Conservation (phyloP, 2,329 filamentous ascomycete genomes). For the Phialocephala subalpina region DNA sequence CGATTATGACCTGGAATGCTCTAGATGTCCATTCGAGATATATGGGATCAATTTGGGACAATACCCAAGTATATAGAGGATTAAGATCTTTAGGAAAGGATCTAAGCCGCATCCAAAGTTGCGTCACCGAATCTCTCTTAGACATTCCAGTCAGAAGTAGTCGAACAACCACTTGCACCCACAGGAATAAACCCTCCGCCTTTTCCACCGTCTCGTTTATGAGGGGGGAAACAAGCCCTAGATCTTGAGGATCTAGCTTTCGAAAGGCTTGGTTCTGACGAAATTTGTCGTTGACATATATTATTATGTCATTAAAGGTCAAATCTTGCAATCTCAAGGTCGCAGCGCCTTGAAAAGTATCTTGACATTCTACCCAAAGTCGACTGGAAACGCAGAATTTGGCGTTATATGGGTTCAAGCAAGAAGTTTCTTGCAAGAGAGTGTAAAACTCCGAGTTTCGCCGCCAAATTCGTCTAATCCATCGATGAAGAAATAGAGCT, state of each 20-base stretch:
- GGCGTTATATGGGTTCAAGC: neutral
- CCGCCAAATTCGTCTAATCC: conserved; percentile 19
- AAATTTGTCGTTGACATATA: conserved; percentile 15
- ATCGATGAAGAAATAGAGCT: conserved; percentile 21
- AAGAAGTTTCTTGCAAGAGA: conserved; percentile 2
- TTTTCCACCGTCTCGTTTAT: neutral
- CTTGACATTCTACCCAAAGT: conserved; percentile 19
- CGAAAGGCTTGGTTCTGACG: neutral
- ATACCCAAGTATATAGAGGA: neutral
- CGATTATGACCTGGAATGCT: neutral
- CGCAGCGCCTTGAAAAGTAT: neutral
- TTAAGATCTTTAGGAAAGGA: neutral
- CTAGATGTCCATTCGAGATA: neutral
- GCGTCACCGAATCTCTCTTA: neutral
- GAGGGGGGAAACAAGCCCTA: neutral
- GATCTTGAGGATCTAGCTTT: neutral
- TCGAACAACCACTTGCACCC: neutral
- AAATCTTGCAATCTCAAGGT: conserved; percentile 17
- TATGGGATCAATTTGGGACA: neutral
- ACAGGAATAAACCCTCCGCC: conserved; percentile 3
- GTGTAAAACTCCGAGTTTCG: neutral
- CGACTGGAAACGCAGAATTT: conserved; percentile 24
- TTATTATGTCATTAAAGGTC: conserved; percentile 12
- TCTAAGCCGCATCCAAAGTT: neutral
- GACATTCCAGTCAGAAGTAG: neutral